phyloP scores from a whole-genome alignment of 176 grass and related monocot species.

The Triticum urartu region DNA sequence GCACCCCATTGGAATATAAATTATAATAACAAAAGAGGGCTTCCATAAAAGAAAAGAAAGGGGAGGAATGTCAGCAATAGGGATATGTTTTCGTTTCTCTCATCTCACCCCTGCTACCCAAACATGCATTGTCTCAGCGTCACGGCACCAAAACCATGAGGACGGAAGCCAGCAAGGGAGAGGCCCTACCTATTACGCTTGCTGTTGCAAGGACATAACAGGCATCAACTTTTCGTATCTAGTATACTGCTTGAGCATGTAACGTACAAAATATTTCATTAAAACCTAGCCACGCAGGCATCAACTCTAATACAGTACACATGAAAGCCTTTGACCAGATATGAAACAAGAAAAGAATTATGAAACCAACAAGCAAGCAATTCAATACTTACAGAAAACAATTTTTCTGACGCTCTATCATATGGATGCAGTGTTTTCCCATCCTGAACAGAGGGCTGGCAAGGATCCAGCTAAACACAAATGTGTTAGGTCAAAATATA shows the following conservation, averaged over 20 bases:
- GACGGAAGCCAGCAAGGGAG: not conserved
- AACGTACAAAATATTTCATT: constrained; percentile 10
- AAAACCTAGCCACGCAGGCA: not conserved
- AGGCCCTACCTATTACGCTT: not conserved
- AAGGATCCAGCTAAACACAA: constrained; percentile 63
- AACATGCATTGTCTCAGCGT: not conserved
- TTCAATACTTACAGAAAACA: constrained; percentile 87
- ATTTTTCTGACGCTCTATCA: constrained; percentile 80
- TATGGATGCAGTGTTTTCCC: constrained; percentile 88
- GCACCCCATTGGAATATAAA: not conserved
- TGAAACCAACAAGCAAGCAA: not conserved
- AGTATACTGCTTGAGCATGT: not conserved
- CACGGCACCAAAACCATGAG: not conserved
- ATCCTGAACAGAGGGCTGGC: constrained; percentile 51
- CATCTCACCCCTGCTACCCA: not conserved
- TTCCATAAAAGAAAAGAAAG: not conserved
- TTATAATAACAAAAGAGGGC: not conserved
- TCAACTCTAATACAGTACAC: not conserved
- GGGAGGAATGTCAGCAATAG: not conserved
- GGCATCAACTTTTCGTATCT: not conserved
- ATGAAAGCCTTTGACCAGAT: not conserved
- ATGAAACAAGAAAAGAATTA: constrained; percentile 19
- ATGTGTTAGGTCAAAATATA: constrained; percentile 32
- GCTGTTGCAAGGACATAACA: not conserved
- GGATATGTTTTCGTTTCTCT: not conserved